Conservation (phyloP, 768 basidiomycete genomes). For the Russula foetens region DNA sequence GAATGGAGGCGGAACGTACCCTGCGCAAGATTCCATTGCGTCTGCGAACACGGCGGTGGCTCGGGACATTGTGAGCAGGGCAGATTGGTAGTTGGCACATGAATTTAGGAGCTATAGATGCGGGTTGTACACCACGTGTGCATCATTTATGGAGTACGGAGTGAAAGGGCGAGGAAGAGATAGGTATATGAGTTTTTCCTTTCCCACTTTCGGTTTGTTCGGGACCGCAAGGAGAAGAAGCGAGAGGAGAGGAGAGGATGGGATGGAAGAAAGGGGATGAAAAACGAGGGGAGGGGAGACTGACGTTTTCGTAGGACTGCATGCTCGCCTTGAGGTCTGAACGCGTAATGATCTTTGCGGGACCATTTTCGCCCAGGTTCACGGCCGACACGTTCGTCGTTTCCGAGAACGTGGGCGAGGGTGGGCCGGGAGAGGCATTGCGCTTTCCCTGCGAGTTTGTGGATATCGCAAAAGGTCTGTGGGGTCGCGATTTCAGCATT, state of each 20-base stretch:
- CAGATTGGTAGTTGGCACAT: conserved; percentile 73
- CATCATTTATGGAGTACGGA: background rate
- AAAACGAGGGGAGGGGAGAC: conserved; percentile 22
- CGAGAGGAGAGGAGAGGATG: conserved; percentile 6
- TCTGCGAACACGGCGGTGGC: conserved; percentile 82
- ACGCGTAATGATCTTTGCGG: conserved; percentile 76
- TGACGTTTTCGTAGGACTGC: conserved; percentile 75
- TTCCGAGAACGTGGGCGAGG: conserved; percentile 81
- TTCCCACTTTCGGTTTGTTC: background rate
- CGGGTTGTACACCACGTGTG: background rate
- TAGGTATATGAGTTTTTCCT: background rate
- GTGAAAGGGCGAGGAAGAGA: background rate
- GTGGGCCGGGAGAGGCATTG: conserved; percentile 47
- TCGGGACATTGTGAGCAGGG: conserved; percentile 72
- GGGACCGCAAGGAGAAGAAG: background rate
- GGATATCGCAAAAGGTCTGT: conserved; percentile 43
- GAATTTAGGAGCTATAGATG: conserved; percentile 56
- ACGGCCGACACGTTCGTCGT: conserved; percentile 70
- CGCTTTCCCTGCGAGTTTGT: conserved; percentile 26
- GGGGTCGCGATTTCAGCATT: conserved; percentile 50
- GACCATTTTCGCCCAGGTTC: conserved; percentile 67
- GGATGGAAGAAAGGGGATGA: background rate
- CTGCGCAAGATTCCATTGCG: conserved; percentile 76
- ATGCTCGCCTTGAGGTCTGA: conserved; percentile 69
- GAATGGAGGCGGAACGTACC: conserved; percentile 38